These are phyloP conservation scores for Corylus americana DNA, from an alignment of 306 rosid genomes.

Conservation along the genomic window DNA sequence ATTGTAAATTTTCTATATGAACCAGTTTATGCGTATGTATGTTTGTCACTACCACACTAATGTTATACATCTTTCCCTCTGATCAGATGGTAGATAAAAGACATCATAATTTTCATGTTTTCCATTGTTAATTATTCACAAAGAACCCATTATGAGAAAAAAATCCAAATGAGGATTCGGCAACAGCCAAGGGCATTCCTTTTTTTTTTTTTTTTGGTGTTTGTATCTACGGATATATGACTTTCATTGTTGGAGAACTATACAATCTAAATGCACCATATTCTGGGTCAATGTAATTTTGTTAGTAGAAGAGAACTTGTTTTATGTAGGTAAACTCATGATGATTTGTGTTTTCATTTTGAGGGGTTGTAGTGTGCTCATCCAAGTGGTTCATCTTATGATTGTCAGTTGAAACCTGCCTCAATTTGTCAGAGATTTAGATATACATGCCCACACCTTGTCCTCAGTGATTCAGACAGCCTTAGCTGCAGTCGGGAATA, in stretches of 20 bases:
- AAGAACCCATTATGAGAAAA: not conserved
- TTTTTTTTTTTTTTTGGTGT: too few relatives aligned
- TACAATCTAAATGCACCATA: not conserved
- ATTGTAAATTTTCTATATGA: not conserved
- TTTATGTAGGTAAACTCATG: not conserved
- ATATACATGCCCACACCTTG: not conserved
- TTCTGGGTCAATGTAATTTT: not conserved
- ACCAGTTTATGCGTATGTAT: not conserved
- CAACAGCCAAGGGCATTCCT: too few relatives aligned
- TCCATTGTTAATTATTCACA: not conserved
- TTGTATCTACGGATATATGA: too few relatives aligned
- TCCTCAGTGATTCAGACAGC: conserved; percentile 6
- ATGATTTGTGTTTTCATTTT: not conserved
- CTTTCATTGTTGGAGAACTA: not conserved
- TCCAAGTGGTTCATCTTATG: not conserved
- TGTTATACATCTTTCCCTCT: not conserved
- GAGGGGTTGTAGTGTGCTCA: not conserved
- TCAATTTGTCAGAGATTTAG: conserved; percentile 1
- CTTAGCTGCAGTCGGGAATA: conserved; percentile 4
- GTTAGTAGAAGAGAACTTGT: conserved; percentile 2
- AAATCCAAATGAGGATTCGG: too few relatives aligned
- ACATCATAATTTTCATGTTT: conserved; percentile 1
- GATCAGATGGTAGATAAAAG: not conserved
- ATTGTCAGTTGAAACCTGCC: conserved; percentile 30
- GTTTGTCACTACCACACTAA: not conserved